A percentile compares a stretch with the other conserved stretches of the same genome.
Evolutionary conservation across 2,329 filamentous ascomycete species (phyloP).

Genomic region (Alternaria longipes): DNA sequence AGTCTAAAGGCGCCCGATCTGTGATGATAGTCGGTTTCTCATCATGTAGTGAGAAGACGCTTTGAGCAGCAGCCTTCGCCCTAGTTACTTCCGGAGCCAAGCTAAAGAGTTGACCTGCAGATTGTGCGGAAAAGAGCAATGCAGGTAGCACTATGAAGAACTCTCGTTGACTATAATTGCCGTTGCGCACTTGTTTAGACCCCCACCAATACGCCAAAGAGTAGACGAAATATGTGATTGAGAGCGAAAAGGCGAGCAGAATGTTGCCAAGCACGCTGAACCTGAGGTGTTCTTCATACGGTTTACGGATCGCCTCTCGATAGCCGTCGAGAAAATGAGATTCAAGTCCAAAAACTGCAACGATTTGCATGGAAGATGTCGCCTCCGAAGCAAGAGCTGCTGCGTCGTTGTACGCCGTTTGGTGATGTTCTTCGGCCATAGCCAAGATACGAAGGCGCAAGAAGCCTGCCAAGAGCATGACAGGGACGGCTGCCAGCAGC

Average conservation of each 20-base stretch:
- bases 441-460: conserved; percentile 60
- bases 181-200: conserved; percentile 55
- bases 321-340: conserved; percentile 52
- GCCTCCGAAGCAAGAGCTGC: conserved; percentile 73
- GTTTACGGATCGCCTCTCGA: conserved; percentile 48
- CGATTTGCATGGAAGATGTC: conserved; percentile 71
- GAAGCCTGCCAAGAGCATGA: conserved; percentile 59
- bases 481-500: conserved; percentile 58
- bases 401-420: conserved; percentile 70
- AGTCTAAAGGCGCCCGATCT: conserved; percentile 5
- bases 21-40: conserved; percentile 52
- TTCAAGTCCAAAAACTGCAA: conserved; percentile 56
- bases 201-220: conserved; percentile 61
- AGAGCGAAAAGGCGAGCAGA: conserved; percentile 56
- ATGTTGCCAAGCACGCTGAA: conserved; percentile 55
- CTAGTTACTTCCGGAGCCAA: conserved; percentile 57
- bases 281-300: conserved; percentile 52
- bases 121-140: conserved; percentile 58
- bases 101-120: conserved; percentile 58
- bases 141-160: conserved; percentile 59
- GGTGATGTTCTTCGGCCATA: conserved; percentile 69
- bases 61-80: conserved; percentile 56
- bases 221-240: conserved; percentile 59
- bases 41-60: conserved; percentile 55
- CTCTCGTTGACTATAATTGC: conserved; percentile 52